Evolutionary conservation across 1,284 basidiomycete species (phyloP).

Genomic region (Vanrija humicola): DNA sequence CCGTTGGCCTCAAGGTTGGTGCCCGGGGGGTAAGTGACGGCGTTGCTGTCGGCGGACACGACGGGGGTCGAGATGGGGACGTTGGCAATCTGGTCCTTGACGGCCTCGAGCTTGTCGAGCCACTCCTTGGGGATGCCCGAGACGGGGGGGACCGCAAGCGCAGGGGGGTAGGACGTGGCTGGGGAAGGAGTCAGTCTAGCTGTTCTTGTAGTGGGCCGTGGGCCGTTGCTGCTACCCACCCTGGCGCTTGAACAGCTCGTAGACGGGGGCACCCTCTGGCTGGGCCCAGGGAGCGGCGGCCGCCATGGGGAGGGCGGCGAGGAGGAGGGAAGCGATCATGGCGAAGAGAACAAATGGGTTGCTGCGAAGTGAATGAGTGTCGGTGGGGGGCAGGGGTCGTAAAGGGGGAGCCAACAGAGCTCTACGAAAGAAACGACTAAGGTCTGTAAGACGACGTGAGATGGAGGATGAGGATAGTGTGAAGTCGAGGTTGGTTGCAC

Average conservation of each 20-base stretch:
- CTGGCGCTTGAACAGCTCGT: conserved; percentile 23
- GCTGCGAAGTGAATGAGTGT: too few species aligned
- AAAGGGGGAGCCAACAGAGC: too few species aligned
- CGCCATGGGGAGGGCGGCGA: conserved; percentile 3
- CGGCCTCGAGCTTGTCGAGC: conserved; percentile 33
- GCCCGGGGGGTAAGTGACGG: conserved; percentile 3
- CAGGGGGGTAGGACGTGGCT: conserved; percentile 28
- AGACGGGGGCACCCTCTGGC: conserved; percentile 13
- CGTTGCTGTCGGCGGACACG: neutral
- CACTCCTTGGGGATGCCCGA: conserved; percentile 33
- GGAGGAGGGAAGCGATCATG: conserved; percentile 8
- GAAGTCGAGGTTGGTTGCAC: too few species aligned
- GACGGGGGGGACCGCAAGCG: conserved; percentile 25
- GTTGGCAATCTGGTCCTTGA: conserved; percentile 22
- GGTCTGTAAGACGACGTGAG: too few species aligned
- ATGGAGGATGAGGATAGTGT: too few species aligned
- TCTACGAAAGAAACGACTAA: too few species aligned
- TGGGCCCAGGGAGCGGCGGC: conserved; percentile 10
- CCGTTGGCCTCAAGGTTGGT: conserved; percentile 6
- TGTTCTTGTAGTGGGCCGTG: neutral
- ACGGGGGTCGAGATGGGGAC: conserved; percentile 21
- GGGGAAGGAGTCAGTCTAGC: neutral
- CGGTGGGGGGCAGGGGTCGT: too few species aligned
- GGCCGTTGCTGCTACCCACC: neutral
- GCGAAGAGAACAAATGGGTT: neutral